A percentile compares a stretch with the other conserved stretches of the same genome.
Conservation (phyloP, 2,329 filamentous ascomycete genomes). For the Lachnellula subtilissima region DNA sequence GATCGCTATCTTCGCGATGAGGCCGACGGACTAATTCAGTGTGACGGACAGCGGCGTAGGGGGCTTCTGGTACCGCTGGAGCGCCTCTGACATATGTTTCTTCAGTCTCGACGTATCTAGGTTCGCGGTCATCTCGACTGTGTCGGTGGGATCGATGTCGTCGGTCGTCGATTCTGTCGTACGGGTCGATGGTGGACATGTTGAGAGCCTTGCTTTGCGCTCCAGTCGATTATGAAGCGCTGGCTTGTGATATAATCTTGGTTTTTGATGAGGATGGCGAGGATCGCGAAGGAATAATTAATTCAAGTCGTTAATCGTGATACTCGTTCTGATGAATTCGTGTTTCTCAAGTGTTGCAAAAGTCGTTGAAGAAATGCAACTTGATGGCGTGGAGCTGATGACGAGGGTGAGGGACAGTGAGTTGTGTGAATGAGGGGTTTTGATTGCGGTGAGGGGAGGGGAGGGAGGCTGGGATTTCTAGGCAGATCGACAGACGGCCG, state of each 20-base stretch:
- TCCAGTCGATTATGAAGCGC: neutral
- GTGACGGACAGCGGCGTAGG: conserved; percentile 37
- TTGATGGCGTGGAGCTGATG: neutral
- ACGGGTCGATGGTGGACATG: conserved; percentile 27
- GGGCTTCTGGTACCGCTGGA: conserved; percentile 21
- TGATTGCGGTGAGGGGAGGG: neutral
- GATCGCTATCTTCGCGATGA: conserved; percentile 66
- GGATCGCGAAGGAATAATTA: neutral
- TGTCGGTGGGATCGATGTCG: conserved; percentile 27
- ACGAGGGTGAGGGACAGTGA: neutral
- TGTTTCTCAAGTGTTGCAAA: neutral
- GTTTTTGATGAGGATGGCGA: neutral
- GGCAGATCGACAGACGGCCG: neutral
- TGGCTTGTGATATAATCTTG: neutral
- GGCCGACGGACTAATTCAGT: conserved; percentile 51
- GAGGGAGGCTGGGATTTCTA: neutral
- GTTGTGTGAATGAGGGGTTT: neutral
- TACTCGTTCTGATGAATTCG: neutral
- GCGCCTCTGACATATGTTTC: conserved; percentile 30
- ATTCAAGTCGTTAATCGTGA: neutral
- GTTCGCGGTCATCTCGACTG: conserved; percentile 37
- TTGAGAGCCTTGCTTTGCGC: conserved; percentile 3
- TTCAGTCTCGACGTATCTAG: conserved; percentile 47
- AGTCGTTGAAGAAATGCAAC: neutral
- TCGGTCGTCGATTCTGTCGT: conserved; percentile 27